These are phyloP conservation scores for Sclerotinia glacialis DNA, from an alignment of 2,329 filamentous ascomycete genomes.

Conservation along the genomic window DNA sequence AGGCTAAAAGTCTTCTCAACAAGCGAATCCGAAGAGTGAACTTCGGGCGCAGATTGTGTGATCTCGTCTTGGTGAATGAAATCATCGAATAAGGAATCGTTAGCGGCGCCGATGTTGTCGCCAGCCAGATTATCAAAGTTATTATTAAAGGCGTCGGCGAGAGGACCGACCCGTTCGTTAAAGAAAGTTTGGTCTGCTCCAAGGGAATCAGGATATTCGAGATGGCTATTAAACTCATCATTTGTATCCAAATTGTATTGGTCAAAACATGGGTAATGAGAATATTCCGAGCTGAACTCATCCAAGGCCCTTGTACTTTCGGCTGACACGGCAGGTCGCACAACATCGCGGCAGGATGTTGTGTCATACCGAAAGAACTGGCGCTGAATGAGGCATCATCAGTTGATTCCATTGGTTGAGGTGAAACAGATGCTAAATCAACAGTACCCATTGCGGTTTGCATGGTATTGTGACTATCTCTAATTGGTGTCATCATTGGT, in stretches of 20 bases:
- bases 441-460: constrained; percentile 49
- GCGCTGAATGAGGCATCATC: constrained; percentile 43
- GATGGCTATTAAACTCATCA: constrained; percentile 51
- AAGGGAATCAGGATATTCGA: constrained; percentile 66
- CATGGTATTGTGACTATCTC: constrained; percentile 35
- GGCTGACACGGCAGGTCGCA: constrained; percentile 99
- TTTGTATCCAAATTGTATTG: constrained; percentile 65
- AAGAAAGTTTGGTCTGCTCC: constrained; percentile 71
- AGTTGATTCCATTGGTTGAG: constrained; percentile 53
- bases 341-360: constrained; percentile 99
- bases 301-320: constrained; percentile 49
- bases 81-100: constrained; percentile 52
- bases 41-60: constrained; percentile 37
- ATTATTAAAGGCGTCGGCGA: constrained; percentile 64
- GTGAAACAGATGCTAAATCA: constrained; percentile 57
- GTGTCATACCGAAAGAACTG: constrained; percentile 78
- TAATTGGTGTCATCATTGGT: constrained; percentile 31
- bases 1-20: constrained; percentile 58
- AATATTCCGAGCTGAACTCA: constrained; percentile 42
- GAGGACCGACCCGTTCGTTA: constrained; percentile 74
- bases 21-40: constrained; percentile 40
- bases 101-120: constrained; percentile 55
- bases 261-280: constrained; percentile 50
- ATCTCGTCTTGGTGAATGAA: constrained; percentile 51
- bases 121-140: constrained; percentile 65